Evolutionary conservation across 345 rosid species (phyloP), one percentile per base, ranked within the genome.

Genomic region (Aquilaria sinensis): DNA sequence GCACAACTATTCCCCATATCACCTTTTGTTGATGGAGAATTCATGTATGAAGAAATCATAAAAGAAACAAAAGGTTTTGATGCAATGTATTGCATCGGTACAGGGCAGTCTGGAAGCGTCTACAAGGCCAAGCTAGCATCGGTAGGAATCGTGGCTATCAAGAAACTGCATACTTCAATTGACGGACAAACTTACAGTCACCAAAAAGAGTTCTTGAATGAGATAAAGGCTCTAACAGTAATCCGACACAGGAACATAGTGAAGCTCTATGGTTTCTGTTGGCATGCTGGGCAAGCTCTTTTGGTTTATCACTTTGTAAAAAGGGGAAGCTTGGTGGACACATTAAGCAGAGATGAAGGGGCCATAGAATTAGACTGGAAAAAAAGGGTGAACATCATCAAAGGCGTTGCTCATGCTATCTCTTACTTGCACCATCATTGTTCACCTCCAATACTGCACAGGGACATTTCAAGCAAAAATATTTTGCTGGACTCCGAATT

Each of bases 231-330:
- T 4, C 66, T 75, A 47, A 52, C 63, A 0, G 16, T 65, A 6
- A 67, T 76, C 32, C 67, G 72, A n/a, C 86, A 81, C n/a, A 72
- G 79, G 0, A 78, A 73, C 16, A 57, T 81, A 2, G 74, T 81
- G 34, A 72, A 71, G 49, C 63, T 75, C 0, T 48, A 58, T 11
- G 80, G 80, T 0, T 78, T 72, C 43, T 82, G 80, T 47, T 78
- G 69, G 0, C 54, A 66, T 15, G 4, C 57, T 0, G 2, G 55
- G 1, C 74, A 72, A 67, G 57, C 73, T 0, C 72, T 76, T 63
- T n/a, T 79, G 29, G 80, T 77, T 3, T 79, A 66, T 55, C 78
- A 82, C 73, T 77, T 31, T 47, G 41, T 77, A 1, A 59, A 68
- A 31, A 50, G 37, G 15, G 83, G 86, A 0, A 67, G 74, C 65